Evolutionary conservation across 2,329 filamentous ascomycete species (phyloP), one percentile per base, ranked within the genome.

Genomic region (Lasiodiplodia hormozganensis): DNA sequence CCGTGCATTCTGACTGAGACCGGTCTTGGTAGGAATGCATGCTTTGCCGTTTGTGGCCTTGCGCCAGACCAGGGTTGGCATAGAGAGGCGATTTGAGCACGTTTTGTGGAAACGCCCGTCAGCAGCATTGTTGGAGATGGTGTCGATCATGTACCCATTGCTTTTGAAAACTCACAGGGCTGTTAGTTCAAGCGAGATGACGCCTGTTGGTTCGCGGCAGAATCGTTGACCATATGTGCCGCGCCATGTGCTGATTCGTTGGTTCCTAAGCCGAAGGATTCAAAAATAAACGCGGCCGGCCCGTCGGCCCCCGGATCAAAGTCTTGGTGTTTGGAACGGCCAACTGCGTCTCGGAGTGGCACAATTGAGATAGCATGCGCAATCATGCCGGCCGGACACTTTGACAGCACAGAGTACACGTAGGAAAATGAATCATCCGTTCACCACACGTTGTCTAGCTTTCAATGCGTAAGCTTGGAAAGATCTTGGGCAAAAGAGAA

Each of bases 41-140:
- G 5, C 57, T 38, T 60, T 47, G 56, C 56, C 23, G 10, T 14
- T 23, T 21, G 8, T 23, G 54, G 54, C 5, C 8, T 43, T 23
- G 1, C 6, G 18, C 57, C 43, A 47, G n/a, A 7, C 38, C 57
- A 14, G 21, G 28, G 25, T 6, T 23, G 57, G 23, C 16, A 40
- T 14, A 2, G 34, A 21, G 36, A 38, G 57, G 57, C 11, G 16
- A 14, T 60, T 60, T 47, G 57, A 60, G 57, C 57, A 60, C 36
- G 23, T 40, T 47, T n/a, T 47, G 4, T 47, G 56, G 16, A 3
- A 16, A 12, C 10, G 18, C n/a, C n/a, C 23, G 31, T 11, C 52
- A 34, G 16, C 25, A n/a, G 16, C 16, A 3, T 25, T 16, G 38
- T 40, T 40, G 38, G 12, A 16, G 2, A 40, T 43, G 3, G 40